Evolutionary conservation across 2,329 filamentous ascomycete species (phyloP).

Genomic region (Sporothrix dimorphospora): DNA sequence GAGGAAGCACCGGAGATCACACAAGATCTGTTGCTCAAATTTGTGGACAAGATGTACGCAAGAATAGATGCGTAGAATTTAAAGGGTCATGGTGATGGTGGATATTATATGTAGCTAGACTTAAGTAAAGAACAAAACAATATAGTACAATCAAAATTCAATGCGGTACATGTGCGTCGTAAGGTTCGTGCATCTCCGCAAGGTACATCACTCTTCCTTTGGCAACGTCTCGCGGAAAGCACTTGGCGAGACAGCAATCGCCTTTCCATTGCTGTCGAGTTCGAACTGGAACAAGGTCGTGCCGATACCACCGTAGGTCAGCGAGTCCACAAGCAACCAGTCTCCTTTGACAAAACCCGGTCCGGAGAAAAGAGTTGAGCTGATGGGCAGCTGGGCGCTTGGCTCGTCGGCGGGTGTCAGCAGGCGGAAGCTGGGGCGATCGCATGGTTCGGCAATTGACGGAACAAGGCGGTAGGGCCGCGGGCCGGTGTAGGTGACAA

Average conservation of each 20-base stretch:
- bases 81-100: no score
- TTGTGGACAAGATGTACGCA: background rate
- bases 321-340: constrained; percentile 44
- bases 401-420: constrained; percentile 8
- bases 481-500: constrained; percentile 29
- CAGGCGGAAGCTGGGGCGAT: background rate
- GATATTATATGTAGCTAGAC: no score
- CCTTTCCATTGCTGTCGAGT: background rate
- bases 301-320: background rate
- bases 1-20: background rate
- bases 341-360: background rate
- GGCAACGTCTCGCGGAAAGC: background rate
- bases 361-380: constrained; percentile 17
- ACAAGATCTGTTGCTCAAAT: background rate
- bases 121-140: no score
- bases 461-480: constrained; percentile 28
- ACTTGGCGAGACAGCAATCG: background rate
- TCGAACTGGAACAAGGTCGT: constrained; percentile 6
- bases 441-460: background rate
- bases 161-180: background rate
- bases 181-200: background rate
- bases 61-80: background rate
- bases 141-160: no score
- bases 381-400: constrained; percentile 4
- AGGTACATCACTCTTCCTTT: background rate